Evolutionary conservation across 2,329 filamentous ascomycete genomes (phyloP), one percentile per base, ranked within the genome.

Genomic region (Aspergillus fumigatus): DNA sequence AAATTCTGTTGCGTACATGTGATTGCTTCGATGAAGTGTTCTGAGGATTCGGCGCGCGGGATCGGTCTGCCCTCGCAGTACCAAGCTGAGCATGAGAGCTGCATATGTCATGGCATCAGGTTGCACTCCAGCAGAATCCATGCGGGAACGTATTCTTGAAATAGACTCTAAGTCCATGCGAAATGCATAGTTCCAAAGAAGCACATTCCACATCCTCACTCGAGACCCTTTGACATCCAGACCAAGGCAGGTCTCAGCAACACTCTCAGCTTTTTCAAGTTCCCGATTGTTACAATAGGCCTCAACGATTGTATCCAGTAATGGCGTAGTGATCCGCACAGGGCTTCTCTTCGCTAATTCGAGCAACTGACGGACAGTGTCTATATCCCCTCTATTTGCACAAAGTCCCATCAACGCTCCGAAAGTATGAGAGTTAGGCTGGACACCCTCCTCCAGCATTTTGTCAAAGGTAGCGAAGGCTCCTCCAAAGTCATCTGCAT

Each of bases 161-260:
- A 82, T 77, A n/a, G 77, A 77, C 23, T 77, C 69, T 27, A 86
- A 65, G 58, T 88, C 81, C 54, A 87, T 82, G 6, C 82, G 80
- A 54, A 84, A 76, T 6, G 89, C 89, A 69, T 91, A 82, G 58
- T 88, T 84, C 55, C 82, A 80, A 4, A 97, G 77, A 32, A 97
- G 75, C 53, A 84, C 80, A 67, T 97, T 96, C 89, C 90, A 97
- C 67, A 91, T 84, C 32, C 80, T 77, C 2, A 86, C 86, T 23
- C 82, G 76, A 1, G 80, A 76, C 1, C 84, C 80, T 19, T 78
- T 69, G 0, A 84, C 69, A 14, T 77, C 75, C 59, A 79, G 77
- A 11, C 73, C 72, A 23, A 86, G 76, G 32, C 85, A 80, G 48
- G 82, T 81, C 50, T 82, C 68, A 32, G 86, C 84, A 50, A 90